Base-by-base conservation (phyloP, 306 rosid genomes). In the Coriaria nepalensis region DNA sequence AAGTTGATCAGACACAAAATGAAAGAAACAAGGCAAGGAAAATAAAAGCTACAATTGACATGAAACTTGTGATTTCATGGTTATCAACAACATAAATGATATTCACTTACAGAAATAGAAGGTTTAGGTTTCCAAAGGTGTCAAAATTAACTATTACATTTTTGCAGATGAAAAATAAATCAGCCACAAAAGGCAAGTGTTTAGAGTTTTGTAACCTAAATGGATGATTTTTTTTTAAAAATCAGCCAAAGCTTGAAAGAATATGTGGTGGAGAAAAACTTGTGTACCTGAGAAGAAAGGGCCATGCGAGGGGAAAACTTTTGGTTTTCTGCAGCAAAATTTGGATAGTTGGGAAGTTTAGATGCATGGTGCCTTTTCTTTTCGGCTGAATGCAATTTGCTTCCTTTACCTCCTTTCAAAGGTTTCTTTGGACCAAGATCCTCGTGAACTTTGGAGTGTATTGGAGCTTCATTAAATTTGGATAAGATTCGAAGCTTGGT, bases 401-500 rank as follows among this genome's bases (percentile, higher is more conserved):
- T 68, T 57, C 61, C 78, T 54, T 60, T 65, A 13, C 48, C 58
- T 20, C 45, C 71, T 54, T 63, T 65, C 52, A 52, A 39, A 52
- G 65, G 71, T 51, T 73, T 69, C 14, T 60, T 65, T 11, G 74
- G 64, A 12, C 50, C 66, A 60, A 63, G 65, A 56, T 66, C 69
- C 43, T 73, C 74, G 13, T 38, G 52, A 6, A 39, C 55, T 56
- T 69, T 60, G 2, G 67, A 45, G 46, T 39, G 53, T 0, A 71
- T 43, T 8, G 71, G 60, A 4, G 56, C 51, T 37, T 61, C 70
- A 36, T 59, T 65, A 12, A 68, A 66, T 58, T 73, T 73, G 35
- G 83, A 77, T 57, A 77, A 57, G 55, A 73, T 69, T 57, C 83
- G 57, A 56, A 73, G 40, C 56, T 77, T 77, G 33, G 78, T 69